Evolutionary conservation across 75 land plant genomes (phyloP).

Genomic region (Isoetes taiwanensis): DNA sequence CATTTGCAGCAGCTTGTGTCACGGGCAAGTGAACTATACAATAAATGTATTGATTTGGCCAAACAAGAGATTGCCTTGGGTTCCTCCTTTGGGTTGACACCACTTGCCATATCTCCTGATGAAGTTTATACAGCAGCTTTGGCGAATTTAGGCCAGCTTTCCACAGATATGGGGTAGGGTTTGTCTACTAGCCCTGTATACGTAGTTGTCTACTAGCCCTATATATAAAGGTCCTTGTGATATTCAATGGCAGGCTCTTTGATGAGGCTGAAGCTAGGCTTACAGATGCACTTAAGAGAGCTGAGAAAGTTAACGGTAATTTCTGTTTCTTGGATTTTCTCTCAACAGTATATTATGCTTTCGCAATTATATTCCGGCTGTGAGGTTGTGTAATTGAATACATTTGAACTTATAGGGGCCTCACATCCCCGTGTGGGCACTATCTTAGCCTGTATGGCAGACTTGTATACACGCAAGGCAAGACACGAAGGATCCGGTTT

Average conservation of each 20-base stretch:
- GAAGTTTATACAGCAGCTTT: conserved; percentile 7
- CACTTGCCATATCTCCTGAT: background rate
- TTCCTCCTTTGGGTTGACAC: background rate
- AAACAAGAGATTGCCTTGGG: background rate
- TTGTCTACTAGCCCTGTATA: background rate
- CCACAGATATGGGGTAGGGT: background rate
- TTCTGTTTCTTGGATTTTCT: background rate
- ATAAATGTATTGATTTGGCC: background rate
- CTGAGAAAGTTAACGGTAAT: background rate
- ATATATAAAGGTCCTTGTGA: background rate
- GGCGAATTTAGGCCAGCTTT: conserved; percentile 2
- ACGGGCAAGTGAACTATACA: background rate
- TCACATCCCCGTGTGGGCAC: background rate
- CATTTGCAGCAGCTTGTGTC: background rate
- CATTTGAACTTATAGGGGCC: background rate
- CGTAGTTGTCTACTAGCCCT: no score
- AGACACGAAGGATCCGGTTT: background rate
- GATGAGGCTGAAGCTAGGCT: background rate
- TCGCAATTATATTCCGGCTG: no score
- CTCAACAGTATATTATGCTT: background rate
- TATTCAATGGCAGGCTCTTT: background rate
- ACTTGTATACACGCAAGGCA: background rate
- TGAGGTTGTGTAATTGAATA: no score
- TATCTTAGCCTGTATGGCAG: conserved; percentile 1
- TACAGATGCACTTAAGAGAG: background rate